These are phyloP conservation scores for Starmera dryadoides DNA, from an alignment of 805 yeast species.

Conservation along the genomic window DNA sequence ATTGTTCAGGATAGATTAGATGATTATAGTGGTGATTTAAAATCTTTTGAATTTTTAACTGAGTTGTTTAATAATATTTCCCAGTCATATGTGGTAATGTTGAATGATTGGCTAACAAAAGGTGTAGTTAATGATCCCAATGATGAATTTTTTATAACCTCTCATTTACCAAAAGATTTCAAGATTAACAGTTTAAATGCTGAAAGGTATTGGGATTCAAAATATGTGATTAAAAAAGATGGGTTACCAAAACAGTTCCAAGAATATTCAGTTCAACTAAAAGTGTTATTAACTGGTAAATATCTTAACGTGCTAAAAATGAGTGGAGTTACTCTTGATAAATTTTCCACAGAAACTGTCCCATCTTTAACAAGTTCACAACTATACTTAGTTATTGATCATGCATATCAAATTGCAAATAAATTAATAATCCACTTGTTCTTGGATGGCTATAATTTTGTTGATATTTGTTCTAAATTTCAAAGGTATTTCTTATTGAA, in stretches of 20 bases:
- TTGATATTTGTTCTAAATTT: conserved; percentile 37
- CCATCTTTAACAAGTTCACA: conserved; percentile 30
- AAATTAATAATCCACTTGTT: conserved; percentile 47
- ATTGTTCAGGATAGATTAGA: conserved; percentile 53
- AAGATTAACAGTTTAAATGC: conserved; percentile 26
- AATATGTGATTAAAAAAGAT: conserved; percentile 66
- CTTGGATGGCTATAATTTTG: conserved; percentile 52
- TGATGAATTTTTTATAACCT: conserved; percentile 72
- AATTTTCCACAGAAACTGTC: conserved; percentile 18
- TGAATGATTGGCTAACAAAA: conserved; percentile 70
- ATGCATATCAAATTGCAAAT: conserved; percentile 66
- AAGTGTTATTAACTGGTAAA: conserved; percentile 78
- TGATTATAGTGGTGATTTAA: conserved; percentile 57
- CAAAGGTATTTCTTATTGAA: conserved; percentile 53
- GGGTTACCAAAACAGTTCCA: conserved; percentile 66
- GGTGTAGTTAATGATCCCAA: conserved; percentile 76
- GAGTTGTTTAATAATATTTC: conserved; percentile 53
- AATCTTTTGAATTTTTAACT: conserved; percentile 43
- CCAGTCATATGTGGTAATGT: conserved; percentile 52
- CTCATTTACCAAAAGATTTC: conserved; percentile 17
- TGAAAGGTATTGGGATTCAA: conserved; percentile 68
- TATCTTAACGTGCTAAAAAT: conserved; percentile 64
- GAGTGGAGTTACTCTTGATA: conserved; percentile 38
- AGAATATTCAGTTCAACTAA: conserved; percentile 44
- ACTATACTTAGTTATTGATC: conserved; percentile 47